A percentile compares a stretch with the other conserved stretches of the same genome.
phyloP scores from a whole-genome alignment of 768 basidiomycete species.

The Phaeolepiota aurea region DNA sequence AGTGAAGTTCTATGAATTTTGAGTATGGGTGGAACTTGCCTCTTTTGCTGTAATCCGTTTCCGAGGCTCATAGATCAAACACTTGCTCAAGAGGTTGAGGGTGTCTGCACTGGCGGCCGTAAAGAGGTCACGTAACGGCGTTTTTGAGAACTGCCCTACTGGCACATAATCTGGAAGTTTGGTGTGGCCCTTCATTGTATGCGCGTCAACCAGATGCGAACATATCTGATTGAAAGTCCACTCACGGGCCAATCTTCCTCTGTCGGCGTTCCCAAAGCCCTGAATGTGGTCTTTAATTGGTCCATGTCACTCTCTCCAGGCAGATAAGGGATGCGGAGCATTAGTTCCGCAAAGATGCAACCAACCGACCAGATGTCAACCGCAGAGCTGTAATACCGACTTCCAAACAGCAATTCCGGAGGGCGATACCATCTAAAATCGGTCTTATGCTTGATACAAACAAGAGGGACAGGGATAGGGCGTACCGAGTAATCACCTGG shows the following conservation, averaged over 20 bases:
- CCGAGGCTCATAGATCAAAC: slow-evolving; percentile 80
- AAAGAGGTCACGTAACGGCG: slow-evolving; percentile 79
- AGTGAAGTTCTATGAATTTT: slow-evolving; percentile 1
- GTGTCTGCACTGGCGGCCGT: slow-evolving; percentile 85
- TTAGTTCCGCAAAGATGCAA: slow-evolving; percentile 95
- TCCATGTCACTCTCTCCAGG: slow-evolving; percentile 96
- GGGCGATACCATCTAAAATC: slow-evolving; percentile 88
- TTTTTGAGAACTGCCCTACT: slow-evolving; percentile 79
- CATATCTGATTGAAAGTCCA: background rate
- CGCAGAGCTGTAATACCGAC: slow-evolving; percentile 82
- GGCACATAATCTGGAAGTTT: slow-evolving; percentile 86
- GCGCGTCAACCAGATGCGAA: background rate
- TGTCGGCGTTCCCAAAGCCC: slow-evolving; percentile 90
- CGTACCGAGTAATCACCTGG: slow-evolving; percentile 93
- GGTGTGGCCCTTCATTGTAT: slow-evolving; percentile 80
- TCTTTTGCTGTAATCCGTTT: slow-evolving; percentile 74
- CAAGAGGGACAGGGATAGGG: slow-evolving; percentile 6
- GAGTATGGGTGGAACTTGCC: slow-evolving; percentile 32
- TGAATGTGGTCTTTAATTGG: slow-evolving; percentile 90
- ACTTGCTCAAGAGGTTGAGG: slow-evolving; percentile 71
- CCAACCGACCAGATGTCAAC: slow-evolving; percentile 98
- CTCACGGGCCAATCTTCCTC: slow-evolving; percentile 96
- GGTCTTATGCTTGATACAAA: background rate
- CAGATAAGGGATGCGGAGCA: slow-evolving; percentile 92
- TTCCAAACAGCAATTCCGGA: slow-evolving; percentile 88